Evolutionary conservation across 768 basidiomycete genomes (phyloP).

Genomic region (Macrolepiota fuliginosa): DNA sequence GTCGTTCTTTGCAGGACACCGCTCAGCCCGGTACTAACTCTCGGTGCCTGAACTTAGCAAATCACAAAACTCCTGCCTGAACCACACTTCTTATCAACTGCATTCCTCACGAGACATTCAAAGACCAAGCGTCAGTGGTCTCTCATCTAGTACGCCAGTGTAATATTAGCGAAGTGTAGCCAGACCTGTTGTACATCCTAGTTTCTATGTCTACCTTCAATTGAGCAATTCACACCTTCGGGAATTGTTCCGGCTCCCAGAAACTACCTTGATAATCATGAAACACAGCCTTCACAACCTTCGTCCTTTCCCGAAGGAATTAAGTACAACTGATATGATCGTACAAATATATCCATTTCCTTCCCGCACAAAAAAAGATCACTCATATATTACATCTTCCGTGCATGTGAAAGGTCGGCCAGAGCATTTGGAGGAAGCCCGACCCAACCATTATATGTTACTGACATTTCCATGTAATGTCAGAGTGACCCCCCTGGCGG

Average conservation of each 20-base stretch:
- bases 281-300: constrained; percentile 5
- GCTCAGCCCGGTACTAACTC: not conserved
- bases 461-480: not conserved
- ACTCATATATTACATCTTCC: not conserved
- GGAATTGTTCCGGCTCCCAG: constrained; percentile 12
- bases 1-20: constrained; percentile 5
- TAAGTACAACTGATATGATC: constrained; percentile 6
- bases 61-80: not conserved
- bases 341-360: constrained; percentile 4
- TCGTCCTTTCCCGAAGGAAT: constrained; percentile 8
- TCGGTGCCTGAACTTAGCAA: not conserved
- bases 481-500: not conserved
- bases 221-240: constrained; percentile 1
- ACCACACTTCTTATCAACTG: not conserved
- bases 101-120: not conserved
- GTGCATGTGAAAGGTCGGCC: not conserved
- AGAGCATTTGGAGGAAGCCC: not conserved
- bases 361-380: constrained; percentile 9
- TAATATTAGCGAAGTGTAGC: constrained; percentile 12
- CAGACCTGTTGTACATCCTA: constrained; percentile 11
- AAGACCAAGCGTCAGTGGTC: not conserved
- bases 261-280: constrained; percentile 10
- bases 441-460: not conserved
- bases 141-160: constrained; percentile 7
- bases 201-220: constrained; percentile 11